These are phyloP conservation scores for Tolypocladium sp. DNA, from an alignment of 2,329 filamentous ascomycete species.

Conservation along the genomic window DNA sequence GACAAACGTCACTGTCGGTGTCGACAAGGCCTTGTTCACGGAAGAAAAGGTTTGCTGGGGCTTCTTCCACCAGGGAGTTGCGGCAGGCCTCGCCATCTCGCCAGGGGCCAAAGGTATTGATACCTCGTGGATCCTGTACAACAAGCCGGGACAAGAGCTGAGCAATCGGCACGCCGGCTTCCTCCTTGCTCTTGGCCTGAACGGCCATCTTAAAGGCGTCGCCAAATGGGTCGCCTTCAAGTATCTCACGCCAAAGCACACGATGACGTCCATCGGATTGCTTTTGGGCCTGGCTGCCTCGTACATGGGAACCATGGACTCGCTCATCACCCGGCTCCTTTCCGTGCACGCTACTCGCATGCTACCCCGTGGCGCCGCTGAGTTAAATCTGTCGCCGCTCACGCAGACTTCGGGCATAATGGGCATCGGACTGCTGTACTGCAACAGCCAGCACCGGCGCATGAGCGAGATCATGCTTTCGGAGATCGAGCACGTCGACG, in stretches of 20 bases:
- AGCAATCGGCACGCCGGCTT: slow-evolving; percentile 97
- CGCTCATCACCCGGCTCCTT: slow-evolving; percentile 80
- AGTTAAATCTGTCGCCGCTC: slow-evolving; percentile 84
- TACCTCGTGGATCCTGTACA: slow-evolving; percentile 97
- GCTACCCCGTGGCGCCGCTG: slow-evolving; percentile 83
- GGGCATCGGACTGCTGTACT: slow-evolving; percentile 92
- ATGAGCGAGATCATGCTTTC: slow-evolving; percentile 99
- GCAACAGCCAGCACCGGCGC: slow-evolving; percentile 87
- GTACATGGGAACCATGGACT: slow-evolving; percentile 95
- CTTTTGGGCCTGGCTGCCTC: slow-evolving; percentile 86
- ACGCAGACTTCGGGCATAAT: slow-evolving; percentile 95
- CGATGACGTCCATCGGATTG: slow-evolving; percentile 97
- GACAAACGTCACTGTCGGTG: slow-evolving; percentile 84
- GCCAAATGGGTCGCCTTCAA: slow-evolving; percentile 99
- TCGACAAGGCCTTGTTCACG: slow-evolving; percentile 76
- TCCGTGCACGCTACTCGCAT: slow-evolving; percentile 95
- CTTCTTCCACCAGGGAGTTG: slow-evolving; percentile 94
- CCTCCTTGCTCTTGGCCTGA: slow-evolving; percentile 79
- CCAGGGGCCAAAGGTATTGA: slow-evolving; percentile 87
- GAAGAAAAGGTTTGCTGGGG: slow-evolving; percentile 98
- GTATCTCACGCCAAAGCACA: slow-evolving; percentile 97
- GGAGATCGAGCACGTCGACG: slow-evolving; percentile 81
- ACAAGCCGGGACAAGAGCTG: slow-evolving; percentile 78
- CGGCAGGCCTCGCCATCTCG: slow-evolving; percentile 87
- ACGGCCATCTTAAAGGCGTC: slow-evolving; percentile 86